Evolutionary conservation across 2,329 filamentous ascomycete genomes (phyloP).

Genomic region (Cladosporium sp.): DNA sequence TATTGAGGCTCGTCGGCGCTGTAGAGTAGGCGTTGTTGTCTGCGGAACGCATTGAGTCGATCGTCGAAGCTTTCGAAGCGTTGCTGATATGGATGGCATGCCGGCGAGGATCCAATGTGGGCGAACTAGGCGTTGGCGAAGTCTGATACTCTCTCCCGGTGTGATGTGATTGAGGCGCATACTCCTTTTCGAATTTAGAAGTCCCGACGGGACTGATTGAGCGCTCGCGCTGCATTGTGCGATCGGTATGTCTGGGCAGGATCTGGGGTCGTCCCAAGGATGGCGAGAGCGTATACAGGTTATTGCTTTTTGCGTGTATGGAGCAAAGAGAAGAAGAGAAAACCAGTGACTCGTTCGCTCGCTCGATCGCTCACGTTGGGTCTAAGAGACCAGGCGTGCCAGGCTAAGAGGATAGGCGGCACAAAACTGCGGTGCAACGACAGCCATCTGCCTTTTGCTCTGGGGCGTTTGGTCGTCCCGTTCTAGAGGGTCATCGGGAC

Average conservation of each 20-base stretch:
- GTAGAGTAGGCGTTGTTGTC: slow-evolving; percentile 14
- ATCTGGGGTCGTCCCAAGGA: slow-evolving; percentile 3
- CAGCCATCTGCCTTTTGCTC: slow-evolving; percentile 11
- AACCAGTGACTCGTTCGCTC: background rate
- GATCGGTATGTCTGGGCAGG: background rate
- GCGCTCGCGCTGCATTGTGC: slow-evolving; percentile 21
- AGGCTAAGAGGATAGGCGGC: slow-evolving; percentile 4
- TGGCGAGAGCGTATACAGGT: background rate
- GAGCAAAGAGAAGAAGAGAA: background rate
- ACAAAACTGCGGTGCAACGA: slow-evolving; percentile 13
- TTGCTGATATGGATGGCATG: slow-evolving; percentile 20
- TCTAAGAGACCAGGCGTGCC: background rate
- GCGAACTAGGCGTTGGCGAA: slow-evolving; percentile 15
- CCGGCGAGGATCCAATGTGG: background rate
- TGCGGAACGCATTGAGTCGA: slow-evolving; percentile 1
- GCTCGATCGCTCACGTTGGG: slow-evolving; percentile 1
- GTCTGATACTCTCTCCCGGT: slow-evolving; percentile 21
- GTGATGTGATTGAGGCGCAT: slow-evolving; percentile 22
- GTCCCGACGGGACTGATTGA: slow-evolving; percentile 34
- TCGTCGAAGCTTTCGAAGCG: slow-evolving; percentile 21
- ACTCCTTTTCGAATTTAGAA: slow-evolving; percentile 34
- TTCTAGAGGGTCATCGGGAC: slow-evolving; percentile 10
- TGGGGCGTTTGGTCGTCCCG: slow-evolving; percentile 1
- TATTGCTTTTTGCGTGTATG: background rate
- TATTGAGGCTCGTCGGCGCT: slow-evolving; percentile 17